phyloP scores from a whole-genome alignment of 495 filamentous ascomycete species.

The Tuber microsphaerosporum region DNA sequence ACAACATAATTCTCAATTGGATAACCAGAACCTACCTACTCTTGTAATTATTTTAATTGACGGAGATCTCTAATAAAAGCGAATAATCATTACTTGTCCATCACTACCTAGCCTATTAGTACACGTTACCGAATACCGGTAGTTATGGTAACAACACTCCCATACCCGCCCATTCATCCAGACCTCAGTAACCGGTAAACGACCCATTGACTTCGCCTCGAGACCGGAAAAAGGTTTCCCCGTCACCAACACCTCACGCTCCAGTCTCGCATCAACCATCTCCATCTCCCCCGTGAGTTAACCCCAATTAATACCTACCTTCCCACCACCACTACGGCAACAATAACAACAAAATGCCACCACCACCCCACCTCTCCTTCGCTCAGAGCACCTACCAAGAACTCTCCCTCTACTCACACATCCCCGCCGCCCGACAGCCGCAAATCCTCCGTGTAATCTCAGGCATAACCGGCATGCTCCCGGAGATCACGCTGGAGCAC shows the following conservation, averaged over 20 bases:
- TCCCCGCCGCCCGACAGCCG: slow-evolving; percentile 47
- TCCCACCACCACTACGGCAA: background rate
- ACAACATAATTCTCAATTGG: background rate
- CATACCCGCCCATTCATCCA: background rate
- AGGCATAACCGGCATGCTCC: slow-evolving; percentile 61
- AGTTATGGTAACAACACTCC: no score
- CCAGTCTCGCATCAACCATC: background rate
- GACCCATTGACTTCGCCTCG: background rate
- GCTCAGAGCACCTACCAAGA: slow-evolving; percentile 46
- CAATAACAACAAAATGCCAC: slow-evolving; percentile 18
- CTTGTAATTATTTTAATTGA: background rate
- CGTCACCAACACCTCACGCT: background rate
- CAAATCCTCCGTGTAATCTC: slow-evolving; percentile 63
- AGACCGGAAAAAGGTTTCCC: background rate
- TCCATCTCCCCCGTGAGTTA: background rate
- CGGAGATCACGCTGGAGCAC: slow-evolving; percentile 53
- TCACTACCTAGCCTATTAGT: background rate
- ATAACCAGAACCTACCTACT: background rate
- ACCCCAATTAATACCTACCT: background rate
- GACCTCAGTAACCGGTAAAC: no score
- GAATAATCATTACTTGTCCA: background rate
- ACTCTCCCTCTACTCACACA: slow-evolving; percentile 49
- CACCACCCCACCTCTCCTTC: slow-evolving; percentile 25
- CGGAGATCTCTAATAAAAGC: background rate
- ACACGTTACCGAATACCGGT: background rate